These are phyloP conservation scores for Ganoderma resinaceum DNA, from an alignment of 1,284 basidiomycete genomes.

Conservation along the genomic window DNA sequence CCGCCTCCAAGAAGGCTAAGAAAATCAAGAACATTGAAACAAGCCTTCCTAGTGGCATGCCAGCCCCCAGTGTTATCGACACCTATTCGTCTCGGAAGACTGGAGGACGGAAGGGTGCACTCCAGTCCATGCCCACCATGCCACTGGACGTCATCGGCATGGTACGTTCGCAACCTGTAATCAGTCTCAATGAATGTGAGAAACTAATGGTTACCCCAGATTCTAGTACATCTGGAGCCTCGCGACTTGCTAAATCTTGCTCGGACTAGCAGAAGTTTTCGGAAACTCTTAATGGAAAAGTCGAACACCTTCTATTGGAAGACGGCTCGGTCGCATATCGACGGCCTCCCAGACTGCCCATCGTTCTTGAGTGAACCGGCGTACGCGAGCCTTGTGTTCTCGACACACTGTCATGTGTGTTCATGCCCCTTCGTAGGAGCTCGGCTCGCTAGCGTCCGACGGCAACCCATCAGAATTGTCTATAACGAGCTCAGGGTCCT, in stretches of 20 bases:
- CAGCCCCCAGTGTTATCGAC: too few relatives aligned
- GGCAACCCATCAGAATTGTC: not conserved
- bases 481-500: not conserved
- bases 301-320: conserved; percentile 51
- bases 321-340: conserved; percentile 25
- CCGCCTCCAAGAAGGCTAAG: not conserved
- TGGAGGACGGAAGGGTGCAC: conserved; percentile 7
- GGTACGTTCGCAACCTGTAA: not conserved
- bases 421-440: not conserved
- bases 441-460: not conserved
- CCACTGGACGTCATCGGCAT: conserved; percentile 11
- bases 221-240: conserved; percentile 53
- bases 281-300: conserved; percentile 46
- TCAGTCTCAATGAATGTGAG: not conserved
- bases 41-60: not conserved
- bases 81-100: not conserved
- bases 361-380: conserved; percentile 31
- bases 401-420: not conserved
- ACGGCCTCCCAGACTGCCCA: conserved; percentile 39
- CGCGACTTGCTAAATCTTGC: conserved; percentile 53
- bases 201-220: conserved; percentile 40
- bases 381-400: not conserved
- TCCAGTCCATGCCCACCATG: conserved; percentile 14
- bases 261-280: conserved; percentile 45
- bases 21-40: not conserved